Conservation (phyloP, 805 yeast genomes). For the Starmerella potacharoeniae region DNA sequence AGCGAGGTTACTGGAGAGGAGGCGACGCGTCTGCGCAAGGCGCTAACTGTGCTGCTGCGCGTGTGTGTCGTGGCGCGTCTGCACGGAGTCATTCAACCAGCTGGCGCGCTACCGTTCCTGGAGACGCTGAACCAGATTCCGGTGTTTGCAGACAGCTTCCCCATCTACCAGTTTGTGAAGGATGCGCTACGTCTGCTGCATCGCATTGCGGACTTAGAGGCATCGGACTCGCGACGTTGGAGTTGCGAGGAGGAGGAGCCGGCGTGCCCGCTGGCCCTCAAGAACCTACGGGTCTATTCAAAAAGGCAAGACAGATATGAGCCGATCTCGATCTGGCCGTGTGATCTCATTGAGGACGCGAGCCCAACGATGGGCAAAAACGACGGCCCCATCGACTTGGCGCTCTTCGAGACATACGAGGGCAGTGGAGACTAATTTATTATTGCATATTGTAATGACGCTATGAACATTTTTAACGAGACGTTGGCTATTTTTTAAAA, state of each 20-base stretch:
- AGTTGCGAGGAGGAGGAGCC: not conserved
- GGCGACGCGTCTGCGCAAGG: conserved; percentile 4
- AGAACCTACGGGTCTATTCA: conserved; percentile 21
- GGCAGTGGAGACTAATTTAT: conserved; percentile 25
- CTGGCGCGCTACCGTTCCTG: conserved; percentile 8
- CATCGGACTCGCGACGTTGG: not conserved
- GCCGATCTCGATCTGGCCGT: conserved; percentile 37
- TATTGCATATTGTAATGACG: not conserved
- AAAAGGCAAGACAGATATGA: conserved; percentile 23
- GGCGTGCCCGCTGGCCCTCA: conserved; percentile 4
- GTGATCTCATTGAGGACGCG: conserved; percentile 51
- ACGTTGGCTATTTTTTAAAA: not conserved
- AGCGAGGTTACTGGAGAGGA: not conserved
- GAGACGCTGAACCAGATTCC: conserved; percentile 11
- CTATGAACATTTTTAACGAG: not conserved
- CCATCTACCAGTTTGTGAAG: conserved; percentile 7
- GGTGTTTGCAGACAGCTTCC: conserved; percentile 10
- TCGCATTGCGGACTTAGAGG: conserved; percentile 7
- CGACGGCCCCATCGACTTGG: conserved; percentile 44
- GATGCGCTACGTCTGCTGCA: conserved; percentile 17
- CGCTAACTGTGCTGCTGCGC: conserved; percentile 12
- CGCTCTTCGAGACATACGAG: conserved; percentile 42
- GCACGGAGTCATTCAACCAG: conserved; percentile 4
- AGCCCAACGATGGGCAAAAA: conserved; percentile 38
- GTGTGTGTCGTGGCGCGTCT: conserved; percentile 12